phyloP scores from a whole-genome alignment of 129 eudicot species.

The Flaveria brownii region DNA sequence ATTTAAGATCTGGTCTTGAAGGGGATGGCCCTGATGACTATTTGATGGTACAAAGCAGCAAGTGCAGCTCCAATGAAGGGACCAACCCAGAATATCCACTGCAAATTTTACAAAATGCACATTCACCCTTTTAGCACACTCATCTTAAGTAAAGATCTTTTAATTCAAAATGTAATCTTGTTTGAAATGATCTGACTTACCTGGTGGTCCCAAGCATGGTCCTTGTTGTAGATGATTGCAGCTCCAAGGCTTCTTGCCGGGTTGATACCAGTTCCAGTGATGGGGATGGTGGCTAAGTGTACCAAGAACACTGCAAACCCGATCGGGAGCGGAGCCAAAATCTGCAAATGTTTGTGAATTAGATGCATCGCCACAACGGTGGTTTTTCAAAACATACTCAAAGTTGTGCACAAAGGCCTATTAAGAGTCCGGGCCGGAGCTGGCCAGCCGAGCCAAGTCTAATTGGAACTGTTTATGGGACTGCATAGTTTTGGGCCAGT shows the following conservation, averaged over 20 bases:
- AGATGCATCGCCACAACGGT: background rate
- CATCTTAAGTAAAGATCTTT: background rate
- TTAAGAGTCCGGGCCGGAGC: background rate
- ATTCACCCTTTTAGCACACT: conserved; percentile 12
- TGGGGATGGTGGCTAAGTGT: conserved; percentile 94
- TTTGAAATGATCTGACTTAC: conserved; percentile 38
- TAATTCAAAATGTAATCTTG: conserved; percentile 12
- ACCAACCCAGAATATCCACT: conserved; percentile 97
- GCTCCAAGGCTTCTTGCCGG: conserved; percentile 98
- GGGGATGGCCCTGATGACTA: conserved; percentile 83
- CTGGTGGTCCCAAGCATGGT: conserved; percentile 82
- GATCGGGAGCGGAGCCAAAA: conserved; percentile 93
- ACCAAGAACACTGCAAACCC: conserved; percentile 93
- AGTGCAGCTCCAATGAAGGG: conserved; percentile 95
- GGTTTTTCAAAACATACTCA: background rate
- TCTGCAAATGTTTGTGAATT: conserved; percentile 37
- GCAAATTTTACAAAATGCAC: conserved; percentile 25
- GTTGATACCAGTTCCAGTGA: conserved; percentile 89
- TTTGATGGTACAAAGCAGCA: conserved; percentile 79
- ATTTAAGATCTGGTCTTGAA: conserved; percentile 70
- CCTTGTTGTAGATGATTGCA: conserved; percentile 78
- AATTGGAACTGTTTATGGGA: background rate
- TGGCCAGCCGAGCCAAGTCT: background rate
- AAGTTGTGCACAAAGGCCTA: conserved; percentile 6
- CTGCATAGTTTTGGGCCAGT: background rate